phyloP scores from a whole-genome alignment of 768 basidiomycete species.

The Hirschioporus abietinus region DNA sequence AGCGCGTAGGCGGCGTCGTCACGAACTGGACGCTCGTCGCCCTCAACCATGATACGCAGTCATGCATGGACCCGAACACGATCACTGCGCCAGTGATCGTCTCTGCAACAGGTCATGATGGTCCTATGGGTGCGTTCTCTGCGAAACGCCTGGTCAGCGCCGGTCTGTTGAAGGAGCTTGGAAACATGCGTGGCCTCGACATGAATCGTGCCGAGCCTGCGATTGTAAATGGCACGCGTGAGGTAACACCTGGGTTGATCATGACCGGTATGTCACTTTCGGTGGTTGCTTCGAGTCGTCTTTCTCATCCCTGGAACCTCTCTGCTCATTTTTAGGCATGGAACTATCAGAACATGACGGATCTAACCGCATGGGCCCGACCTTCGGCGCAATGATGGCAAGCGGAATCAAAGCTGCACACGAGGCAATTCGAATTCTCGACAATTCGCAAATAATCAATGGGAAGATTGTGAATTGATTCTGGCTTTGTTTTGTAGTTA shows the following conservation, averaged over 20 bases:
- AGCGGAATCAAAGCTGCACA: constrained; percentile 70
- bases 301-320: constrained; percentile 9
- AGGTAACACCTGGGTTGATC: constrained; percentile 70
- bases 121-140: constrained; percentile 76
- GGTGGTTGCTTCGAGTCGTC: not conserved
- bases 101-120: constrained; percentile 72
- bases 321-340: constrained; percentile 65
- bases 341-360: constrained; percentile 80
- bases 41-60: constrained; percentile 69
- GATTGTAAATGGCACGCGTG: constrained; percentile 73
- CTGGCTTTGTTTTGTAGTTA: not conserved
- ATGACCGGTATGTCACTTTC: constrained; percentile 50
- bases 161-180: constrained; percentile 67
- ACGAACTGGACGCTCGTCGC: constrained; percentile 49
- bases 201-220: constrained; percentile 80
- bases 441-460: constrained; percentile 42
- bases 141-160: constrained; percentile 75
- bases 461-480: constrained; percentile 48
- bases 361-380: constrained; percentile 62
- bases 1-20: constrained; percentile 49
- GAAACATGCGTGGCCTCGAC: constrained; percentile 76
- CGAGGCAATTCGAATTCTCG: constrained; percentile 52
- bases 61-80: constrained; percentile 71
- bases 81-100: constrained; percentile 75
- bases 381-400: constrained; percentile 77